Evolutionary conservation across 139 green algal genomes (phyloP), one percentile per base, ranked within the genome.

Genomic region (Asterochloris erici): DNA sequence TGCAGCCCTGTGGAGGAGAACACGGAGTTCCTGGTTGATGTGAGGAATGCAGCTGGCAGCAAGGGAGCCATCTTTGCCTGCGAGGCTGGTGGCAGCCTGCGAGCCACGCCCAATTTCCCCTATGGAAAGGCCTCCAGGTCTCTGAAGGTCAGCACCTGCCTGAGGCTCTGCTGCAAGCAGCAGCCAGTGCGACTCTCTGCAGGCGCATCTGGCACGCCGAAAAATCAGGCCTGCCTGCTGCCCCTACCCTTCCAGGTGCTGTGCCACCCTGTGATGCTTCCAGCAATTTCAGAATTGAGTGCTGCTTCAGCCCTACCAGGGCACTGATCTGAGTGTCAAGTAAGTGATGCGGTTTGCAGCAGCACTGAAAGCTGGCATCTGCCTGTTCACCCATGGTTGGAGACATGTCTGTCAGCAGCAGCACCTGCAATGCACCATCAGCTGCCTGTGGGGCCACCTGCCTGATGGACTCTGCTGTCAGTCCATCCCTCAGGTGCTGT

Each of bases 1-100:
- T 74, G 78, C 28, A 77, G 64, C 12, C 86, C 84, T 12, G 82
- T 91, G 29, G 75, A 86, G 38, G 63, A 70, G 2, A 91, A 89
- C 73, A 82, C 85, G n/a, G 29, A 82, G 11, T 92, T 91, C 73
- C 23, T 85, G 70, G 69, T 80, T 38, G 68, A 89, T 16, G 28
- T 86, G 9, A 26, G 61, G 38, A 81, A 81, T 12, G 86, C 84
- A 27, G 80, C 66, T 0, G 82, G 63, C 23, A 86, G 81, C 77
- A 91, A 92, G 68, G 81, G 76, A 19, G 85, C 85, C 19, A 92
- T 94, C 73, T 70, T 94, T 11, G 85, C 83, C 21, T 94, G 90
- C 74, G 90, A 93, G 68, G 87, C 88, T 12, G 90, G 90, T 16
- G 90, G 90, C 73, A 92, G 81, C 28, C 79, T 89, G 47, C 60